Base-by-base conservation (phyloP, 169 alveolate species). In the Fabrea salina region DNA sequence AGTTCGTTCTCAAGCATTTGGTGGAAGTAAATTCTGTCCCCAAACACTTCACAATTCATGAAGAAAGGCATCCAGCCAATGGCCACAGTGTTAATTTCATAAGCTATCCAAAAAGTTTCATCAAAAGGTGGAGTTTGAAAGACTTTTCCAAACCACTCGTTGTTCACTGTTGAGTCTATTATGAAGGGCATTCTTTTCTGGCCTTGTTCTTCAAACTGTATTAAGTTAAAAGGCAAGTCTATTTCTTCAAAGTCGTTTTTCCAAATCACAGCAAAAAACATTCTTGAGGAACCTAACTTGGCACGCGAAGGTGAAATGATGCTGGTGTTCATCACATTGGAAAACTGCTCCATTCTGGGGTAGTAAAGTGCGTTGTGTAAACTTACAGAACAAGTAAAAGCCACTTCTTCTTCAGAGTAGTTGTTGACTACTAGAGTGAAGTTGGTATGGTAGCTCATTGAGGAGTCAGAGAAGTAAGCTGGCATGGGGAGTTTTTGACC, bases 61-160 rank as follows among this genome's bases (percentile, higher is more conserved):
- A 89, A 84, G 79, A 78, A 89, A 0, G 95, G 95, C 49, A 89
- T 41, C 90, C 86, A 89, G n/a, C 87, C 85, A 79, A 84, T 79
- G 39, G 85, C 68, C 6, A 68, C 84, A 8, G 86, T 70, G 27
- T 53, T 59, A 2, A 82, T 71, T 19, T 68, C 79, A 30, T 47
- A 59, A 33, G 75, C 57, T 2, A 76, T 43, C 92, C 92, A 86
- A 54, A 58, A 86, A 0, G 89, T 86, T 30, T 54, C 25, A 35
- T 86, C 92, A 57, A 50, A 86, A 25, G 84, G 56, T 61, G 87
- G 79, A 35, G 74, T 11, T 39, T 56, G 33, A 40, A 33, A 39
- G 70, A 70, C 4, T 40, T 37, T 49, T 33, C 75, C 49, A n/a
- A 33, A 25, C 40, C 75, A 7, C 56, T 30, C 35, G 82, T 33